Evolutionary conservation across 495 filamentous ascomycete genomes (phyloP), one percentile per base, ranked within the genome.

Genomic region (Oidiodendron maius): DNA sequence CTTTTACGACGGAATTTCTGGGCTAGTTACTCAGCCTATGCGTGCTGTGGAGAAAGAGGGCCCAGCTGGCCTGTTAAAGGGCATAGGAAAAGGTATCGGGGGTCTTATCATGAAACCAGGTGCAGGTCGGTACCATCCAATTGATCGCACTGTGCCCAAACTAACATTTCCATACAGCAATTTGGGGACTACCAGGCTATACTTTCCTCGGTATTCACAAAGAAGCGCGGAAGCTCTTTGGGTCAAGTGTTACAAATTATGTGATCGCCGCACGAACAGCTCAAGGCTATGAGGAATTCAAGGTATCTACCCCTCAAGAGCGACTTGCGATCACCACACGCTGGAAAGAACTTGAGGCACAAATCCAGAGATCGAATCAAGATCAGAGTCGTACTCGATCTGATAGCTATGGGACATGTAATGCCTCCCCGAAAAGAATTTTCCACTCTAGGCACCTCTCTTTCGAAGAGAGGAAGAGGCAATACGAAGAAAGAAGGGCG

Each of bases 181-280:
- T 87, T 12, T 87, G 78, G 74, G 75, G 77, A 0, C 58, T 91
- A 12, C 82, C 81, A 0, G 86, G 82, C 4, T 90, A 89, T 53
- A 75, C 84, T 3, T 78, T 88, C 67, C 78, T 82, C 48, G 89
- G 89, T 2, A 67, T 91, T 2, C 83, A 87, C 63, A 82, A 84
- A 38, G 81, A 88, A 55, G 69, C 90, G 17, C 75, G 81, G 25
- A 83, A 77, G 23, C 57, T 75, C 22, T 75, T 86, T 49, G 76
- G 80, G 15, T 71, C 71, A 21, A 82, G 74, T 46, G 78, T 81
- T 36, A 67, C 80, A 12, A 85, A 82, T 49, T 86, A 89, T 45
- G 86, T 91, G 40, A 71, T 88, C 28, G 73, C 84, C 1, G 78
- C 86, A 21, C 74, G 88, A 3, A 84, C 85, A 22, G 64, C 78